Evolutionary conservation across 2,329 filamentous ascomycete genomes (phyloP).

Genomic region (Exserohilum turcica): DNA sequence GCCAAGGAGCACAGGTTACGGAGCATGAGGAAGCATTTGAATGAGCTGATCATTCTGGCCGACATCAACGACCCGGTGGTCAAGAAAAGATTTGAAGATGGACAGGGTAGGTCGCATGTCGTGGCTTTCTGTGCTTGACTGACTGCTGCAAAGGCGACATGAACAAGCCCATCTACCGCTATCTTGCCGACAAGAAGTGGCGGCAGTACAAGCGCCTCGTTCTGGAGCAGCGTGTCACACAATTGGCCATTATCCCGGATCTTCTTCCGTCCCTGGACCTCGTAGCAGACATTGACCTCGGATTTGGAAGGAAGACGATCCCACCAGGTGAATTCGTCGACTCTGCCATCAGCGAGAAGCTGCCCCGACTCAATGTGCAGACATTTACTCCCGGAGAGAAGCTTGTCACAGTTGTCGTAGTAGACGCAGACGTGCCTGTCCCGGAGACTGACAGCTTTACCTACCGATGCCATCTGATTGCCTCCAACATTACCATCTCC

Average conservation of each 20-base stretch:
- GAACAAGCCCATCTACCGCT: slow-evolving; percentile 93
- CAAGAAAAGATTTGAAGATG: slow-evolving; percentile 93
- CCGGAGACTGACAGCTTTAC: slow-evolving; percentile 74
- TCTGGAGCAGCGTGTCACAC: slow-evolving; percentile 80
- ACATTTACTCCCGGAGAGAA: slow-evolving; percentile 81
- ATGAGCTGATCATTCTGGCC: slow-evolving; percentile 82
- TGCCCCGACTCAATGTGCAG: slow-evolving; percentile 80
- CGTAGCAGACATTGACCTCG: slow-evolving; percentile 77
- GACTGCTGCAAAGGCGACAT: slow-evolving; percentile 73
- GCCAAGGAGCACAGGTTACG: slow-evolving; percentile 70
- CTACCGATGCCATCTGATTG: slow-evolving; percentile 86
- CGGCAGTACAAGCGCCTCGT: slow-evolving; percentile 78
- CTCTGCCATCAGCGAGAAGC: slow-evolving; percentile 71
- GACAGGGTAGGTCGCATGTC: slow-evolving; percentile 67
- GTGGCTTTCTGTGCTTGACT: slow-evolving; percentile 1
- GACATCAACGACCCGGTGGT: slow-evolving; percentile 95
- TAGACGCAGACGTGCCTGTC: slow-evolving; percentile 90
- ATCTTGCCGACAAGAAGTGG: slow-evolving; percentile 88
- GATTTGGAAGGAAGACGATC: slow-evolving; percentile 73
- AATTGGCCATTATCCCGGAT: slow-evolving; percentile 88
- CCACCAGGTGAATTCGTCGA: slow-evolving; percentile 79
- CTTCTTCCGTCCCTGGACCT: slow-evolving; percentile 81
- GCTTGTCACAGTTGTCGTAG: slow-evolving; percentile 80
- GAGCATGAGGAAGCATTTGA: slow-evolving; percentile 73
- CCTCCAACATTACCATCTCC: slow-evolving; percentile 71